Base-by-base conservation (phyloP, 768 basidiomycete species). In the Rhodotorula toruloides region DNA sequence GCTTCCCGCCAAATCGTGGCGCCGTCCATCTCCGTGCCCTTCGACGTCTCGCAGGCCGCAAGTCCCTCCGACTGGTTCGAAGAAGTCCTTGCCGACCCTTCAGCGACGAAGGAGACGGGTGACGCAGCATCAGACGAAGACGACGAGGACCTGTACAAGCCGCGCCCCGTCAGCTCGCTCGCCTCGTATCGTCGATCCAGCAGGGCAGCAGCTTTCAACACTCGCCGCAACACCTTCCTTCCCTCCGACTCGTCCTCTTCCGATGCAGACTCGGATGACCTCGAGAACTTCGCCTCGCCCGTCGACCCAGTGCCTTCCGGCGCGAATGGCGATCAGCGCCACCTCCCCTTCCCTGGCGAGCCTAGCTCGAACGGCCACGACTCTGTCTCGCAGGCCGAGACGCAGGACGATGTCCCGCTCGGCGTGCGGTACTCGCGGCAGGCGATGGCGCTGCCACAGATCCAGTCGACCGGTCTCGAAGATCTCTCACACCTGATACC, bases 21-120 rank as follows among this genome's bases (percentile, higher is more conserved):
- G 4, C 69, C 69, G 6, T 70, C 69, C 4, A 54, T 70, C 31
- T 70, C 69, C 17, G 46, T 70, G 2, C 69, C 69, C 3, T 1
- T 14, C 13, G 65, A 42, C 2, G 57, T 63, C 49, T 31, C 17
- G 9, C 2, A n/a, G 54, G 16, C 25, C 36, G 37, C 43, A 27
- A 17, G 25, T 10, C 46, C n/a, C 49, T 47, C 4, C 43, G 60
- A 58, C 44, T 64, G 62, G 68, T 57, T 69, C 64, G 37, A n/a
- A n/a, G n/a, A n/a, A n/a, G n/a, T 40, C 44, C 17, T 29, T 43
- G 11, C 31, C 48, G 8, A 49, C 4, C 29, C 43, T 27, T 37
- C 31, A 6, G 40, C 48, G 31, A 42, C 27, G 17, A 42, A 36
- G 46, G 25, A 31, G 7, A 29, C 36, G 29, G 27, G n/a, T 31